A percentile compares a stretch with the other conserved stretches of the same genome.
Conservation (phyloP, 2,329 filamentous ascomycete species). For the Paecilomyces dactylethromorphus region DNA sequence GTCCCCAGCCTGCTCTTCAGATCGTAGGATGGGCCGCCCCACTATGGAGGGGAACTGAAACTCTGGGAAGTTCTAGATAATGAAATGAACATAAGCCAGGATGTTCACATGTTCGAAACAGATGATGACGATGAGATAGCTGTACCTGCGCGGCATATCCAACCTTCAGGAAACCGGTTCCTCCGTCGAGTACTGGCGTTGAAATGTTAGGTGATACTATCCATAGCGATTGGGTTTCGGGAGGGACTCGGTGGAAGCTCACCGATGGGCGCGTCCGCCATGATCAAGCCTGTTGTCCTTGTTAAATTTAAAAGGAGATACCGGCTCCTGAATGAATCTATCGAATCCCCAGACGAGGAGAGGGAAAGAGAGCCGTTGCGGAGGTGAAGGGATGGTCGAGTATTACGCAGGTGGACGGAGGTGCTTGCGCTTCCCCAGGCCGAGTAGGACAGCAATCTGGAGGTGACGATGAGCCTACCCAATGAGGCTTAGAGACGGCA, state of each 20-base stretch:
- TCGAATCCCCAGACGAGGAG: not conserved
- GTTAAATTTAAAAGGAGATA: not conserved
- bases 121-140: slow-evolving; percentile 4
- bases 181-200: slow-evolving; percentile 87
- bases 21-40: slow-evolving; percentile 92
- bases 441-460: slow-evolving; percentile 1
- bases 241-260: slow-evolving; percentile 11
- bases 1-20: slow-evolving; percentile 76
- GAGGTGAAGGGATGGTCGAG: not conserved
- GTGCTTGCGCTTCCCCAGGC: slow-evolving; percentile 2
- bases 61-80: slow-evolving; percentile 81
- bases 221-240: slow-evolving; percentile 5
- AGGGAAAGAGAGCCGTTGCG: not conserved
- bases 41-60: slow-evolving; percentile 98
- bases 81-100: slow-evolving; percentile 3
- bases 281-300: slow-evolving; percentile 15
- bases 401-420: not conserved
- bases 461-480: slow-evolving; percentile 5
- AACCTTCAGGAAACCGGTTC: slow-evolving; percentile 99
- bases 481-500: slow-evolving; percentile 7
- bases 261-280: slow-evolving; percentile 48
- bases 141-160: slow-evolving; percentile 86
- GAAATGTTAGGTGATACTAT: slow-evolving; percentile 22
- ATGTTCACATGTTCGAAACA: not conserved
- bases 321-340: not conserved